Evolutionary conservation across 106 monocot species (phyloP), one percentile per base, ranked within the genome.

Genomic region (Cymbidium sinense): DNA sequence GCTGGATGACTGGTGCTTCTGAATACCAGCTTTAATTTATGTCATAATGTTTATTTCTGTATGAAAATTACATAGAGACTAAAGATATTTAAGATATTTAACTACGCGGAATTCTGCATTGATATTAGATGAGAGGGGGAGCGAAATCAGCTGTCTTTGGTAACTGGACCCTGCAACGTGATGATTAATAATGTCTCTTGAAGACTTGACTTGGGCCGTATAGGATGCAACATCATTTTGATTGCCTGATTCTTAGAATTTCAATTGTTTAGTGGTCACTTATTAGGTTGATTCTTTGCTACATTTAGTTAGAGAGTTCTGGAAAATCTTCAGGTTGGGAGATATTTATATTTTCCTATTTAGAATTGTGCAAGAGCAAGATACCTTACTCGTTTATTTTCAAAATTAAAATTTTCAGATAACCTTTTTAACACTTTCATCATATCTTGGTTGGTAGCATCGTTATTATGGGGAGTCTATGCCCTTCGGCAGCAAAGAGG

Each of bases 381-480:
- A 44, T 44, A 27, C 74, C 25, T 44, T 43, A 2, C 19, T 74
- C 11, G 3, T 44, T 74, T 74, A 4, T 74, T 73, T 73, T 43
- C 35, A 36, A 37, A 67, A 30, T 67, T 67, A 33, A 67, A 13
- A 33, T 33, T 33, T 67, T n/a, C 21, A 71, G n/a, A 74, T 27
- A 43, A 74, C 12, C 13, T 74, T 39, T 44, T 44, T 74, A 17
- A 74, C 15, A 43, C 43, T 35, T 43, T 47, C 25, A 74, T 28
- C 15, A 44, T 74, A 44, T 35, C 37, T 13, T 61, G 39, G 41
- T 72, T 81, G 35, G 74, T 79, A 96, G 96, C 96, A 93, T 73
- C 91, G 96, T 27, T 93, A 96, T 79, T 93, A 96, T 79, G 96
- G 96, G 4, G 74, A 91, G 41, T 96, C 96, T 6, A 93, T 93